Percentiles rank a stretch among this genome's conserved stretches.
Conservation (phyloP, 2,329 filamentous ascomycete genomes). For the Alternaria brassicae region DNA sequence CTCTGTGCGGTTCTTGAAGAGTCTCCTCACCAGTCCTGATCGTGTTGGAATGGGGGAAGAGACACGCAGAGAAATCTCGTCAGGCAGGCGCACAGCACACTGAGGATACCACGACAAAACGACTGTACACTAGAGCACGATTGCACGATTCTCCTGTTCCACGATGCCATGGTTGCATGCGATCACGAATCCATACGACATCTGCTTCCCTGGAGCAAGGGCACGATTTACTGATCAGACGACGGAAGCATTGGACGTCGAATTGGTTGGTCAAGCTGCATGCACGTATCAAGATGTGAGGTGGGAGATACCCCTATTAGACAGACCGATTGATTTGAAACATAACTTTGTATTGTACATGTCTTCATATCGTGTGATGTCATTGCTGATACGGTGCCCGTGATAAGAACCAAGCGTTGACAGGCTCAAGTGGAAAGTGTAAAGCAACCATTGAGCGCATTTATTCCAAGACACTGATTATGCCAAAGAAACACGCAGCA, state of each 20-base stretch:
- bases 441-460: neutral
- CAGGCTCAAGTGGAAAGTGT: neutral
- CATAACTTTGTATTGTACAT: constrained; percentile 29
- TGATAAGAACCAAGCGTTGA: neutral
- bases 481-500: neutral
- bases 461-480: neutral
- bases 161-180: neutral
- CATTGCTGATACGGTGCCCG: neutral
- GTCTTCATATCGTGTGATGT: neutral
- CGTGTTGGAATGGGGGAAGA: neutral
- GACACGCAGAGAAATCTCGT: neutral
- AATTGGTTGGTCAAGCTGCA: neutral
- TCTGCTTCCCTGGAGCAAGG: neutral
- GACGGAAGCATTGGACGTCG: neutral
- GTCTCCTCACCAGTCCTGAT: neutral
- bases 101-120: neutral
- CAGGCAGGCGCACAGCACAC: neutral
- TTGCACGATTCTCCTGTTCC: neutral
- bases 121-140: neutral
- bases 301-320: neutral
- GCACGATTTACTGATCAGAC: neutral
- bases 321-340: constrained; percentile 3
- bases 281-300: neutral
- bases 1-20: constrained; percentile 18
- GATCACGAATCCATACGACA: neutral